Evolutionary conservation across 768 basidiomycete genomes (phyloP).

Genomic region (Hygrophoropsis aurantiaca): DNA sequence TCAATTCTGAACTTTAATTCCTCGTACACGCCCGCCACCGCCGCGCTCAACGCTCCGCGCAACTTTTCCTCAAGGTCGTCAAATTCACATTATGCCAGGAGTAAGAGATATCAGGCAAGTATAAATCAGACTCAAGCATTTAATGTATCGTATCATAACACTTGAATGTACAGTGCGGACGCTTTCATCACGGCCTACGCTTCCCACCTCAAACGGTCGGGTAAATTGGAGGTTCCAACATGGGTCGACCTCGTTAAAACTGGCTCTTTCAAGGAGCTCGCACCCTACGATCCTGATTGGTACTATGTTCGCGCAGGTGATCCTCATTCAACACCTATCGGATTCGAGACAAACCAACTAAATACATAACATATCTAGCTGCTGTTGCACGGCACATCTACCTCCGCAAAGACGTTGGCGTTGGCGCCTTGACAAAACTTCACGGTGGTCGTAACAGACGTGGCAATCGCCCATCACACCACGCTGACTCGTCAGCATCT

Average conservation of each 20-base stretch:
- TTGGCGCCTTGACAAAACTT: slow-evolving; percentile 91
- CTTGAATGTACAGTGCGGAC: slow-evolving; percentile 63
- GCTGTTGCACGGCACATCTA: slow-evolving; percentile 99
- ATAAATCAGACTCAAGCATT: background rate
- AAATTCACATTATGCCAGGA: slow-evolving; percentile 64
- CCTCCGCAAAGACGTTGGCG: slow-evolving; percentile 95
- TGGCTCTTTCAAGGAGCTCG: slow-evolving; percentile 95
- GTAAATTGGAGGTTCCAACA: slow-evolving; percentile 98
- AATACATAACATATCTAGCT: slow-evolving; percentile 45
- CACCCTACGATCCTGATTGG: slow-evolving; percentile 99
- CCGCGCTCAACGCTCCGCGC: slow-evolving; percentile 48
- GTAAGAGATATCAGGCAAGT: slow-evolving; percentile 78
- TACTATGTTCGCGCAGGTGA: slow-evolving; percentile 97
- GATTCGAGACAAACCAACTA: background rate
- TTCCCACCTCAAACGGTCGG: slow-evolving; percentile 95
- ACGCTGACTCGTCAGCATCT: slow-evolving; percentile 79
- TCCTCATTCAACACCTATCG: background rate
- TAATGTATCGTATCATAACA: slow-evolving; percentile 27
- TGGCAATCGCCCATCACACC: slow-evolving; percentile 96
- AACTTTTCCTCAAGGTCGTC: slow-evolving; percentile 45
- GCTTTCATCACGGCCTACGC: slow-evolving; percentile 93
- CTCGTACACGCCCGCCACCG: slow-evolving; percentile 49
- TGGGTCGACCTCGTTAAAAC: slow-evolving; percentile 99
- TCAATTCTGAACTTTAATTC: slow-evolving; percentile 32
- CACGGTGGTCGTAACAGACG: slow-evolving; percentile 96